Base-by-base conservation (phyloP, 2,329 filamentous ascomycete genomes). In the Beauveria brongniartii region DNA sequence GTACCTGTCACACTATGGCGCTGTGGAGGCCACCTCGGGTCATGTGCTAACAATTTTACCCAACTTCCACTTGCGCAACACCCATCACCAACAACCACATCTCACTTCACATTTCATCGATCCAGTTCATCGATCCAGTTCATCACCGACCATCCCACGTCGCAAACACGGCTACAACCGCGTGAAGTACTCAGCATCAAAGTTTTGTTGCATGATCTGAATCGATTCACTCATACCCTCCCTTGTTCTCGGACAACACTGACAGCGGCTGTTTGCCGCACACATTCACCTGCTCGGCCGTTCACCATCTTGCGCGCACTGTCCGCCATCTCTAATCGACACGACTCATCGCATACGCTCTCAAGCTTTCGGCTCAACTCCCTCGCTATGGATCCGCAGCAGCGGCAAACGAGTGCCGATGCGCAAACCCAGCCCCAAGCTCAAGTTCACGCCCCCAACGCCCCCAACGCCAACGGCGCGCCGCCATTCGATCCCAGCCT, bases 401-500 rank as follows among this genome's bases (percentile, higher is more conserved):
- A 40, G 30, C 55, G 40, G 16, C 48, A 53, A 46, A 52, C 47
- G 20, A 20, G 26, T 40, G 37, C 37, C 14, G 28, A 60, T 30
- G 41, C 57, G 16, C 61, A 61, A 55, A 6, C 59, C 16, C 59
- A 63, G 55, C 16, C 34, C 56, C 59, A 61, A 55, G 34, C 47
- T 55, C n/a, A 65, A 64, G 52, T 63, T 54, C 20, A 63, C 66
- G 10, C 57, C 66, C 34, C 58, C 59, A 61, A 63, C 66, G 10
- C 57, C 66, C 34, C 58, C 59, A 61, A 55, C 40, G 50, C 56
- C 20, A 65, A 65, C 52, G 64, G 58, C 20, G 64, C 67, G 16
- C 57, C 66, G 18, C 69, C 65, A 18, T 62, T 69, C 40, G 50
- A 65, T 50, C 61, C 63, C 18, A 62, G 63, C 20, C 61, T 70